Evolutionary conservation across 257 asterid genomes (phyloP), one percentile per base, ranked within the genome.

Genomic region (Solanum virginianum): DNA sequence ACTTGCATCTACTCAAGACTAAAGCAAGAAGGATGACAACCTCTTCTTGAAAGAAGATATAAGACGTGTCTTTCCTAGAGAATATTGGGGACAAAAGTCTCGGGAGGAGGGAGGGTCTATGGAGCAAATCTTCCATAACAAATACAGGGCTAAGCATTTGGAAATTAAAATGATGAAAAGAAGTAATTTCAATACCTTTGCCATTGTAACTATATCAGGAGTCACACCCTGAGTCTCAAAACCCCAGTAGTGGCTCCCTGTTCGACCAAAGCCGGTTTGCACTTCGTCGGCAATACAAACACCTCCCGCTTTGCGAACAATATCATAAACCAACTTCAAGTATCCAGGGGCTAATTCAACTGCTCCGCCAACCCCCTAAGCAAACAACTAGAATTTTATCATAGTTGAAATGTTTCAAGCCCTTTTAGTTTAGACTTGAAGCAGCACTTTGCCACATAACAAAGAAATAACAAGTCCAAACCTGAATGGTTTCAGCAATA

Each of bases 201-300:
- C 99, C 99, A 96, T 95, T 85, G 99, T 96, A 82, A 96, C 98
- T 77, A 96, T 96, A 90, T 96, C 99, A 26, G 99, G 99, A 86
- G 92, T 70, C 22, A 96, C 97, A 17, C 93, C 97, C 83, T 96
- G 99, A 22, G 98, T 95, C 91, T 95, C 94, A 18, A 96, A 96
- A n/a, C 99, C 99, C 99, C 99, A 96, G 71, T 93, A 96, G 83
- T 95, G 94, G 91, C 93, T 92, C 39, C 98, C 98, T 1, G 99
- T 96, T 15, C 98, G 98, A 85, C 99, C 99, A 80, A 96, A 96
- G 62, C 99, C 99, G 7, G 98, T 95, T 87, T 96, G 99, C 26
- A 96, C 99, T 88, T 96, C 99, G 83, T 96, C 99, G 55, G 99
- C 99, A 85, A 95, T 96, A 91, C 99, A 96, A 62, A 95, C 96